These are phyloP conservation scores for Pseudogymnoascus verrucosus DNA, from an alignment of 2,329 filamentous ascomycete genomes.

Conservation along the genomic window DNA sequence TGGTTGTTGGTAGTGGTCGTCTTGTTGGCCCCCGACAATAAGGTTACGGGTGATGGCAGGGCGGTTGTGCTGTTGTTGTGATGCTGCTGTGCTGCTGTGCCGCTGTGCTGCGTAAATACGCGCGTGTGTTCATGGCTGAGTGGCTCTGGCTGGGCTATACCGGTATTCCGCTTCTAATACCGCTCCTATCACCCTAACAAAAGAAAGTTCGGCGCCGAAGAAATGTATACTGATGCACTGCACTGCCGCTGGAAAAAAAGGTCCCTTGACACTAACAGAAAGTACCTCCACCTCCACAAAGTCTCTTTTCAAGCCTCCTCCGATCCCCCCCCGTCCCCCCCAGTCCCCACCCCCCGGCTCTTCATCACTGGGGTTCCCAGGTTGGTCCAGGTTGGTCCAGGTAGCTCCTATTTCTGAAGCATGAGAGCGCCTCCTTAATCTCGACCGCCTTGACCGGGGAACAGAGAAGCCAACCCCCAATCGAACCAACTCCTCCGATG, in stretches of 20 bases:
- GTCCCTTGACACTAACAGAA: not conserved
- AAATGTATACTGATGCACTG: not conserved
- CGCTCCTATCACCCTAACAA: not conserved
- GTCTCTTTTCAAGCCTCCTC: slow-evolving; percentile 2
- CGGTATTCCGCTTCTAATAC: not conserved
- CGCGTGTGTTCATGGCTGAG: not conserved
- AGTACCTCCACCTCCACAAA: not conserved
- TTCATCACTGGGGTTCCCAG: not conserved
- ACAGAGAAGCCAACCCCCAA: not conserved
- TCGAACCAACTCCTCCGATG: not conserved
- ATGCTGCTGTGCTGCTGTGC: not conserved
- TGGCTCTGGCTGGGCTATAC: not conserved
- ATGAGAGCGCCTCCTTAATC: slow-evolving; percentile 3
- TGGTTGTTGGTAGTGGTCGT: not conserved
- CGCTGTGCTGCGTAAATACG: not conserved
- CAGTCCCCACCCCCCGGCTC: not conserved
- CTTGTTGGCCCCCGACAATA: not conserved
- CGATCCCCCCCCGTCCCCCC: not conserved
- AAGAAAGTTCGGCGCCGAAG: no score
- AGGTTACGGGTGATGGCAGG: not conserved
- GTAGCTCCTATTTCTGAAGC: slow-evolving; percentile 4
- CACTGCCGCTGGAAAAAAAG: not conserved
- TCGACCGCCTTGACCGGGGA: not conserved
- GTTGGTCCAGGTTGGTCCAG: not conserved
- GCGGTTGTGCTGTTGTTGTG: not conserved